Conservation (phyloP, 495 filamentous ascomycete genomes). For the Podospora bellae-mahoneyi region DNA sequence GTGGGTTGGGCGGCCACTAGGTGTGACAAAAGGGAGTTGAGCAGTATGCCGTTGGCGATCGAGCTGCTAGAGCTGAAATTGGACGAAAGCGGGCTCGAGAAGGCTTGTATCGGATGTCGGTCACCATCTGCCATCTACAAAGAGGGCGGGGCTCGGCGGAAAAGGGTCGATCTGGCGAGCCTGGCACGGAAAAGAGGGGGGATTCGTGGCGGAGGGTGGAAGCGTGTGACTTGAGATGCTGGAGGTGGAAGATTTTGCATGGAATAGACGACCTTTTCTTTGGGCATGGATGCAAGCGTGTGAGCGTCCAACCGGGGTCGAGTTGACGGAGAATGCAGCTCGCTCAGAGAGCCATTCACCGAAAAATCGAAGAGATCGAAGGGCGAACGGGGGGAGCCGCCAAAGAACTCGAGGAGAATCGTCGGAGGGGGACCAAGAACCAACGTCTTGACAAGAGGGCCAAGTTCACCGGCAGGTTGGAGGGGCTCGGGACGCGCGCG, state of each 20-base stretch:
- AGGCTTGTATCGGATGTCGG: slow-evolving; percentile 64
- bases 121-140: slow-evolving; percentile 82
- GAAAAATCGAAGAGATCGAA: not conserved
- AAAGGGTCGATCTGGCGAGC: slow-evolving; percentile 13
- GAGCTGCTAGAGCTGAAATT: slow-evolving; percentile 29
- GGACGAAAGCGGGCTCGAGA: slow-evolving; percentile 28
- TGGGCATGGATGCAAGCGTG: slow-evolving; percentile 34
- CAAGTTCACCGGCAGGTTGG: not conserved
- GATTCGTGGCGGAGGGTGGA: slow-evolving; percentile 13
- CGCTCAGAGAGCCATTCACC: slow-evolving; percentile 33
- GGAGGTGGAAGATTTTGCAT: slow-evolving; percentile 31
- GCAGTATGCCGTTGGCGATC: slow-evolving; percentile 27
- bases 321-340: slow-evolving; percentile 9
- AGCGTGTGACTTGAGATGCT: slow-evolving; percentile 16
- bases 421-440: not conserved
- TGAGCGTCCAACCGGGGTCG: slow-evolving; percentile 23
- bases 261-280: slow-evolving; percentile 30
- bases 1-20: slow-evolving; percentile 28
- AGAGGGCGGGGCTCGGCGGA: slow-evolving; percentile 13
- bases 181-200: not conserved
- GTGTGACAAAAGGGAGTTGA: slow-evolving; percentile 34
- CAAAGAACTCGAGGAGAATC: not conserved
- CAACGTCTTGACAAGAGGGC: not conserved
- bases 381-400: not conserved
- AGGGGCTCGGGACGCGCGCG: not conserved